Conservation (phyloP, 192 early-diverging fungal genomes). For the Linnemannia zychae region DNA sequence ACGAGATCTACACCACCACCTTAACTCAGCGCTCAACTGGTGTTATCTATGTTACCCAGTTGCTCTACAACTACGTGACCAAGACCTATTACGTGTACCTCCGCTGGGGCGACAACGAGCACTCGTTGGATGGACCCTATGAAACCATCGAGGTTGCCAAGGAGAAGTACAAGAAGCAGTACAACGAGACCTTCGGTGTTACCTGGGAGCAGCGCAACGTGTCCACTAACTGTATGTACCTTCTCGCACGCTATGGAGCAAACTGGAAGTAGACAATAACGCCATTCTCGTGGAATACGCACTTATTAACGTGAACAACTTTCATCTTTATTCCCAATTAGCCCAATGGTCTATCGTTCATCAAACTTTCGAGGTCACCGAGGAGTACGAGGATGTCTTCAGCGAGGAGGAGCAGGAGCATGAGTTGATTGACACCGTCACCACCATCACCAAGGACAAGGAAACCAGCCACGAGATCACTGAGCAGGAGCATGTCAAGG, state of each 20-base stretch:
- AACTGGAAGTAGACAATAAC: too few species aligned
- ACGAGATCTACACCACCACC: conserved; percentile 24
- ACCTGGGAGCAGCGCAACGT: conserved; percentile 31
- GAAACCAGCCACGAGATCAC: not conserved
- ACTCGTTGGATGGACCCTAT: conserved; percentile 33
- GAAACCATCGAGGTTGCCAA: conserved; percentile 39
- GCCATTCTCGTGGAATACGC: too few species aligned
- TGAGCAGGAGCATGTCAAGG: not conserved
- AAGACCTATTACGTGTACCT: conserved; percentile 52
- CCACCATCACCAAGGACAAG: not conserved
- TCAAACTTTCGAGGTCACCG: conserved; percentile 1
- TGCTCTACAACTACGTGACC: conserved; percentile 39
- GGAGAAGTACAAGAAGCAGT: conserved; percentile 27
- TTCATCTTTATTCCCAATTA: not conserved
- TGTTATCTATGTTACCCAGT: conserved; percentile 30
- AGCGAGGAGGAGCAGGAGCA: conserved; percentile 17
- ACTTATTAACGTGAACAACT: too few species aligned
- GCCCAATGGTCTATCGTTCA: conserved; percentile 34
- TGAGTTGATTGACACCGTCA: conserved; percentile 3
- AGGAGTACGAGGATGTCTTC: not conserved
- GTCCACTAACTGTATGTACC: conserved; percentile 21
- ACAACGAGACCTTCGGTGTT: conserved; percentile 30
- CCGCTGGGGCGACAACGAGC: conserved; percentile 24
- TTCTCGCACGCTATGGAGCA: not conserved
- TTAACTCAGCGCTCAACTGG: conserved; percentile 32